A percentile compares a stretch with the other conserved stretches of the same genome.
Conservation (phyloP, 805 yeast genomes). For the Kockiozyma suomiensis region DNA sequence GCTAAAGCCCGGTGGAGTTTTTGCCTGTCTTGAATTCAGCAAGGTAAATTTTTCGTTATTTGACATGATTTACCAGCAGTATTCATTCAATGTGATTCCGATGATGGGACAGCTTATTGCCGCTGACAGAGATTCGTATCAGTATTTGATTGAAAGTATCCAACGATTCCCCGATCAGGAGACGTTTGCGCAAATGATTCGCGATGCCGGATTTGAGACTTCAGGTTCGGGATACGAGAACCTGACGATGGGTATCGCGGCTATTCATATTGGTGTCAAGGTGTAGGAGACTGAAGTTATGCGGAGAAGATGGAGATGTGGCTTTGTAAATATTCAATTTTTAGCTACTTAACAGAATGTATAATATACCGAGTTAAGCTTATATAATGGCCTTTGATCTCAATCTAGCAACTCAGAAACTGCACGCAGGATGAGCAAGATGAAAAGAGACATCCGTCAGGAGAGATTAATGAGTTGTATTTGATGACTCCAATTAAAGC, state of each 20-base stretch:
- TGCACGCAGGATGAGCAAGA: not conserved
- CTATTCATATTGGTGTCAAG: constrained; percentile 93
- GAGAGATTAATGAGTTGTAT: too few relatives aligned
- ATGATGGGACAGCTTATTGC: constrained; percentile 95
- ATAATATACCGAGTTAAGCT: too few relatives aligned
- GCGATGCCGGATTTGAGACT: constrained; percentile 90
- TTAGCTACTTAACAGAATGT: not conserved
- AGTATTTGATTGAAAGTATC: constrained; percentile 93
- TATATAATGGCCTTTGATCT: too few relatives aligned
- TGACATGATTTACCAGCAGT: constrained; percentile 78
- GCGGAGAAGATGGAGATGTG: not conserved
- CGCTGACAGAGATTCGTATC: constrained; percentile 93
- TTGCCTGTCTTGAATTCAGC: constrained; percentile 93
- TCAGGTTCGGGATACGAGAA: constrained; percentile 93
- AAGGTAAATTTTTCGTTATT: constrained; percentile 75
- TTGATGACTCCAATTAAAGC: too few relatives aligned
- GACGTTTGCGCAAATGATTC: constrained; percentile 85
- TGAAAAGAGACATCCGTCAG: not conserved
- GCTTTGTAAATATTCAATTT: not conserved
- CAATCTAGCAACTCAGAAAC: too few relatives aligned
- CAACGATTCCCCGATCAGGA: constrained; percentile 91
- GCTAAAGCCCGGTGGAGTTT: constrained; percentile 95
- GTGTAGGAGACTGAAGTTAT: not conserved
- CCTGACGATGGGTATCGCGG: constrained; percentile 91
- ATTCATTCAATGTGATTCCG: constrained; percentile 86